phyloP scores from a whole-genome alignment of 257 asterid species.

The Cordia subcordata region DNA sequence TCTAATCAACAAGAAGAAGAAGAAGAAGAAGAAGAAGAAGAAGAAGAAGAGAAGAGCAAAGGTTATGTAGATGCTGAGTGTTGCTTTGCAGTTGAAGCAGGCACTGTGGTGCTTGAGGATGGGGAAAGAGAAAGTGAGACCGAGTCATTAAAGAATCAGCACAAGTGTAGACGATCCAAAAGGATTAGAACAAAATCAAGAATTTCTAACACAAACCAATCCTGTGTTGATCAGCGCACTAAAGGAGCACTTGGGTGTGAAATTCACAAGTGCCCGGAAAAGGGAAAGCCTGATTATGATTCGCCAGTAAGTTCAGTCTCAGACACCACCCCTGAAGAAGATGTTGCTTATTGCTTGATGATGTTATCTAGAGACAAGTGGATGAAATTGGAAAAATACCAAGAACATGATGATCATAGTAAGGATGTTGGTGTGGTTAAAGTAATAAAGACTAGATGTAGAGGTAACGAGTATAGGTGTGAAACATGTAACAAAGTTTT shows the following conservation, averaged over 20 bases:
- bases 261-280: conserved; percentile 1
- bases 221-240: too few species aligned
- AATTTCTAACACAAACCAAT: conserved; percentile 8
- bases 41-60: neutral
- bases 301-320: conserved; percentile 65
- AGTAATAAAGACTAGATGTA: conserved; percentile 24
- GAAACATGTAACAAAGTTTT: conserved; percentile 68
- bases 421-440: neutral
- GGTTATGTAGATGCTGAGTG: conserved; percentile 8
- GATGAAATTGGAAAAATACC: conserved; percentile 20
- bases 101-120: conserved; percentile 39
- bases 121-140: conserved; percentile 49
- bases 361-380: conserved; percentile 82
- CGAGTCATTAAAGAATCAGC: conserved; percentile 33
- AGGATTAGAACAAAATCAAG: conserved; percentile 33
- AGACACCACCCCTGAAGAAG: conserved; percentile 62
- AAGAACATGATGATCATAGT: neutral
- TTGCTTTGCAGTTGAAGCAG: conserved; percentile 9
- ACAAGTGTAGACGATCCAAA: conserved; percentile 39
- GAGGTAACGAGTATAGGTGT: conserved; percentile 58
- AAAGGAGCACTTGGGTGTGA: too few species aligned
- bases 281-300: conserved; percentile 19
- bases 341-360: conserved; percentile 71
- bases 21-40: conserved; percentile 6
- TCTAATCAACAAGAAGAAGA: neutral